Evolutionary conservation across 371 early-diverging fungal genomes (phyloP).

Genomic region (Catenaria anguillulae): DNA sequence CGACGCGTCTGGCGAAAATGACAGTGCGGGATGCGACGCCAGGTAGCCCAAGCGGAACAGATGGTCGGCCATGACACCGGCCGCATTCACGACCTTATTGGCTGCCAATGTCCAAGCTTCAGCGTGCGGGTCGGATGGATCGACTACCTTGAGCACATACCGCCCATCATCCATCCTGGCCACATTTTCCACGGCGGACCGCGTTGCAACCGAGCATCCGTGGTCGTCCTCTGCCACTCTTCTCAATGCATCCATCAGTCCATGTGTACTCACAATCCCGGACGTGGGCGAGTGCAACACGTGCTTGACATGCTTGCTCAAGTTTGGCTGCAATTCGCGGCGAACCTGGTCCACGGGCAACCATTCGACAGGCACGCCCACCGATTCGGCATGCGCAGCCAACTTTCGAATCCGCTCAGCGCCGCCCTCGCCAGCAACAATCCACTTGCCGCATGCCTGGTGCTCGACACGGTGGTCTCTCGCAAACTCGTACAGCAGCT

Average conservation of each 20-base stretch:
- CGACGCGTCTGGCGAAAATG: too few relatives aligned
- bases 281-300: conserved; percentile 44
- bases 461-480: conserved; percentile 30
- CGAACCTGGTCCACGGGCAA: conserved; percentile 25
- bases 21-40: background rate
- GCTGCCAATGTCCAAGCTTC: conserved; percentile 31
- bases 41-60: conserved; percentile 13
- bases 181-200: conserved; percentile 34
- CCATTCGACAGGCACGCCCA: conserved; percentile 48
- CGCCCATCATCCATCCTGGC: conserved; percentile 9
- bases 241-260: conserved; percentile 45
- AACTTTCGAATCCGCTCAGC: conserved; percentile 18
- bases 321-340: conserved; percentile 37
- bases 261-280: conserved; percentile 68
- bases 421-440: conserved; percentile 46
- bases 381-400: conserved; percentile 30
- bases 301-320: conserved; percentile 37
- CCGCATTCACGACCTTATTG: conserved; percentile 54
- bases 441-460: conserved; percentile 53
- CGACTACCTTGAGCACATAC: conserved; percentile 30
- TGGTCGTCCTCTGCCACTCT: conserved; percentile 20
- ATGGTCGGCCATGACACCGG: conserved; percentile 55
- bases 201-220: conserved; percentile 34
- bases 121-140: too few relatives aligned
- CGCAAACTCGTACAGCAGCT: conserved; percentile 48